Evolutionary conservation across 139 green algal genomes (phyloP).

Genomic region (Yamagishiella unicocca): DNA sequence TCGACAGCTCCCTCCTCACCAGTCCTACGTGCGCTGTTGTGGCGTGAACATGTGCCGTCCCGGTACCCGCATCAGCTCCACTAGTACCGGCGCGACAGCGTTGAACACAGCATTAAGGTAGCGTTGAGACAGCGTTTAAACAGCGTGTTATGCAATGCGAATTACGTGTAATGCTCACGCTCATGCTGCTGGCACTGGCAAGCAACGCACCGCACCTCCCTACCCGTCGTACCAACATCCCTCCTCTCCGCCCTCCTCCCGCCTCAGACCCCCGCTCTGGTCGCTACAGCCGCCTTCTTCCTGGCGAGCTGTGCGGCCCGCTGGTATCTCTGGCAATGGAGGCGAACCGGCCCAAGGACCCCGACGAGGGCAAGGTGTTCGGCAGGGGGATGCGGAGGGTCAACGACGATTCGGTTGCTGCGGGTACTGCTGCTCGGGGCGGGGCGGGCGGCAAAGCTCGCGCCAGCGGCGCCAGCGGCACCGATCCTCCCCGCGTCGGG

Average conservation of each 20-base stretch:
- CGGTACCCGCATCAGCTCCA: no score
- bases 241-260: neutral
- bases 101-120: no score
- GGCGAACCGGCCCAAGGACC: constrained; percentile 45
- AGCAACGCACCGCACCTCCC: no score
- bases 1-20: no score
- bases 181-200: no score
- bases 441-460: neutral
- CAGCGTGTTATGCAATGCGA: no score
- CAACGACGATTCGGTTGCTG: constrained; percentile 1
- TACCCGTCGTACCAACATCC: neutral
- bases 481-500: neutral
- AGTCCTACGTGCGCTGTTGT: no score
- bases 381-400: constrained; percentile 67
- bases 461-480: neutral
- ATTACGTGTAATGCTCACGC: no score
- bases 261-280: neutral
- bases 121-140: no score
- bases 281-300: constrained; percentile 21
- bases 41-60: no score
- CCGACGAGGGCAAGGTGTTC: constrained; percentile 66
- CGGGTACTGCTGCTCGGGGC: neutral
- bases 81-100: no score
- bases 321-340: constrained; percentile 5
- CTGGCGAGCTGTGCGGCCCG: neutral